Evolutionary conservation across 2,329 filamentous ascomycete genomes (phyloP), one percentile per base, ranked within the genome.

Genomic region (Talaromyces sp.): DNA sequence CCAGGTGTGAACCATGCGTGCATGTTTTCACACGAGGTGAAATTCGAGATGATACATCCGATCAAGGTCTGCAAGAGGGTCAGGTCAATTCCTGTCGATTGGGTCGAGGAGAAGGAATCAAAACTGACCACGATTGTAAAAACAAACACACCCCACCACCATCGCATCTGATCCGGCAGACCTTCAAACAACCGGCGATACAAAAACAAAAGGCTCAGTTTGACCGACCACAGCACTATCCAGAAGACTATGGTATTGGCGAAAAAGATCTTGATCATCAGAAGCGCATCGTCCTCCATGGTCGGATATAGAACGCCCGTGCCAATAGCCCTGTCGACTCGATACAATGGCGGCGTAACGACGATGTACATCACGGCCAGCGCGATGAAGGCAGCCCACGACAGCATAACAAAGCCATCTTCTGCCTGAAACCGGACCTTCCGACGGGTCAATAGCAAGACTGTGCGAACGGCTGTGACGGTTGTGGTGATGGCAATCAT

Each of bases 211-310:
- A 79, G 66, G 5, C 72, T 74, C 25, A 77, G 70, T 62, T 80
- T 79, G 57, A 77, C 72, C 39, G 73, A 68, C 75, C 74, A 78
- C 5, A 79, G 68, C 19, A 71, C 72, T 7, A 72, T 63, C 75
- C 76, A 78, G 56, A 77, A 72, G 25, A 74, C 67, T 52, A 77
- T 70, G 4, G 72, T 73, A 19, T 72, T 74, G 10, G 72, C 70
- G 61, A 77, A 77, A 65, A 78, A 77, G 22, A 77, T 67, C 56
- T 73, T 73, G 22, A 74, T 70, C 57, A 76, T 67, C 28, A 67
- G 62, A 0, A 69, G 47, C 3, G 66, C 62, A 53, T 78, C 76
- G 5, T 70, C 47, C 61, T 65, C 42, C n/a, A 78, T 64, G 2
- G 63, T 68, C 1, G 69, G 58, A 59, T 75, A 77, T 0, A 65